Base-by-base conservation (phyloP, 306 rosid genomes). In the Prunus dulcis region DNA sequence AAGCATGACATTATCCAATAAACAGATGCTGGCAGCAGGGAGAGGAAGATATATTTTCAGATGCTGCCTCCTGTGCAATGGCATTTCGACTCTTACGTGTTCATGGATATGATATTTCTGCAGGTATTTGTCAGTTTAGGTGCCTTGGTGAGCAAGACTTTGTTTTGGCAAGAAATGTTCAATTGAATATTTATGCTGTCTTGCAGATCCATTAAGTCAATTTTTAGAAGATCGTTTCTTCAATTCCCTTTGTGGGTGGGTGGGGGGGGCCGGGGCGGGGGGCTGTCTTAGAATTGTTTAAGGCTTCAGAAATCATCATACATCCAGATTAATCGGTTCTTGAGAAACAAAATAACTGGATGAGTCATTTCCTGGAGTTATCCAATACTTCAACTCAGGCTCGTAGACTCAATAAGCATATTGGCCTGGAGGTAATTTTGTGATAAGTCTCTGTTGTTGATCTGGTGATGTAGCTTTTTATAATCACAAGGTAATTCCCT, bases 41-140 rank as follows among this genome's bases (percentile, higher is more conserved):
- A 20, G 91, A 70, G 8, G 96, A 93, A 84, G 84, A 87, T 61
- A 81, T 93, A 79, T 85, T 88, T 62, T 80, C 87, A 72, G 96
- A 91, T 61, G 76, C 92, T 43, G 81, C 93, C 45, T 90, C 89
- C 23, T 87, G 96, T 64, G 96, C 97, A 53, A 79, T 88, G 86
- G 93, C 98, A 61, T 93, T 93, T 78, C 94, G 91, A 19, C 47
- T 91, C 28, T 76, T 91, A 73, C 88, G 90, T 25, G 71, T 87
- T 30, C 73, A 86, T 74, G 94, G 91, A 77, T 93, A 88, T 75
- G 88, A 91, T 81, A 93, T 93, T 53, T 88, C 90, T 82, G 87
- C 97, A 76, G 94, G 81, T 81, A 61, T 15, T 30, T 50, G 23
- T 13, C 43, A 6, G 17, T 50, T 51, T 45, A 27, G 80, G 90